phyloP scores from a whole-genome alignment of 768 basidiomycete genomes.

The Boletus rubroflammeus region DNA sequence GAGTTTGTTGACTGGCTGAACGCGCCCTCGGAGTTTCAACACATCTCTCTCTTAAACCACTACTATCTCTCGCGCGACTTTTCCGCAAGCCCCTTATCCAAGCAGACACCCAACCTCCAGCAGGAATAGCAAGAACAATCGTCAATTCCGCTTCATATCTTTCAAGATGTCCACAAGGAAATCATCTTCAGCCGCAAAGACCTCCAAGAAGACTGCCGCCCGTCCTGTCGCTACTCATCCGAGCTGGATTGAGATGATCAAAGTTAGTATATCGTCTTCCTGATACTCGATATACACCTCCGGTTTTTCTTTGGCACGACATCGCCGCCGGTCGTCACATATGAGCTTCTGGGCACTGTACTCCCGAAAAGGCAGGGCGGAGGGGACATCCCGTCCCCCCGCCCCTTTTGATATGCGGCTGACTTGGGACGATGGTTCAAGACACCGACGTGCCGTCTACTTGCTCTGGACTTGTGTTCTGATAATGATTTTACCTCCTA shows the following conservation, averaged over 20 bases:
- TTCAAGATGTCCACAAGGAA: constrained; percentile 41
- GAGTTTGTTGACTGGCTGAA: constrained; percentile 40
- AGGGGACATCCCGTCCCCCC: constrained; percentile 29
- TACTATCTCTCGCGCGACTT: constrained; percentile 39
- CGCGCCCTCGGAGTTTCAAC: constrained; percentile 41
- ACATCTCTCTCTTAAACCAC: constrained; percentile 43
- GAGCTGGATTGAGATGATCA: constrained; percentile 79
- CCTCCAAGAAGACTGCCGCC: constrained; percentile 32
- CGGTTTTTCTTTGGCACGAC: constrained; percentile 6
- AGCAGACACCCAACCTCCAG: constrained; percentile 12
- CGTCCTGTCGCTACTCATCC: constrained; percentile 38
- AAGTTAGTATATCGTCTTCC: constrained; percentile 43
- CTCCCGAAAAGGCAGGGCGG: constrained; percentile 39
- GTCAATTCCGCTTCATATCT: constrained; percentile 10
- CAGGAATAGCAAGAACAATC: constrained; percentile 17
- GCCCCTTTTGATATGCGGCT: constrained; percentile 10
- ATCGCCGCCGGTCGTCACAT: constrained; percentile 5
- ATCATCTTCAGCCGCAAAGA: constrained; percentile 42
- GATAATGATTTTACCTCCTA: constrained; percentile 16
- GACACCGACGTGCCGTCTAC: neutral
- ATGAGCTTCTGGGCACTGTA: constrained; percentile 6
- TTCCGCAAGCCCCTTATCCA: constrained; percentile 14
- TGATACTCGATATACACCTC: constrained; percentile 11
- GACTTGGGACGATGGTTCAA: constrained; percentile 7
- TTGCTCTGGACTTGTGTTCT: constrained; percentile 9